Conservation (phyloP, 805 yeast species). For the Saccharomycopsis javanensis region DNA sequence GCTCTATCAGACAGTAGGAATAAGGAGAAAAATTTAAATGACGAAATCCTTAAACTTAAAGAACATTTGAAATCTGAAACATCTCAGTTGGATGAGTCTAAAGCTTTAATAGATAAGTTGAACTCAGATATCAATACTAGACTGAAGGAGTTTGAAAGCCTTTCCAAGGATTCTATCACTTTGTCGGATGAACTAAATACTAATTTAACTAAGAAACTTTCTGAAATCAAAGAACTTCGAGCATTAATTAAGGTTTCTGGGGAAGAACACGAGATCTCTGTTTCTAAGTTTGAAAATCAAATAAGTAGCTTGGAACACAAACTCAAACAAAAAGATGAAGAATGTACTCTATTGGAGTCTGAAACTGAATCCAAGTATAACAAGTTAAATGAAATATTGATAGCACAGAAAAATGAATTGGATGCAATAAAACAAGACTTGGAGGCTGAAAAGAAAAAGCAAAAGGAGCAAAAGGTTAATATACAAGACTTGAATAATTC, state of each 20-base stretch:
- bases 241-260: neutral
- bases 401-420: conserved; percentile 1
- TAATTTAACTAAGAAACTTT: neutral
- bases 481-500: neutral
- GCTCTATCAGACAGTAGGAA: neutral
- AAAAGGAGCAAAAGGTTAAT: neutral
- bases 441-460: neutral
- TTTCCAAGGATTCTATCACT: neutral
- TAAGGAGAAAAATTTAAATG: neutral
- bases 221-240: neutral
- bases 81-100: neutral
- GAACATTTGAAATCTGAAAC: neutral
- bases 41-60: neutral
- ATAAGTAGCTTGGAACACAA: neutral
- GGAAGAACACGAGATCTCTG: neutral
- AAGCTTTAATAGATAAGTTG: neutral
- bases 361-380: neutral
- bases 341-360: neutral
- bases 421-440: neutral
- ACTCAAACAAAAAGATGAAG: neutral
- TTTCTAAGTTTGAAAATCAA: neutral
- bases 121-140: neutral
- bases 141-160: neutral
- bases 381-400: neutral
- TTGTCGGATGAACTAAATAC: neutral